Percentiles rank a stretch among this genome's conserved stretches.
phyloP scores from a whole-genome alignment of 192 early-diverging fungal species.

The Backusella parvicylindrica region DNA sequence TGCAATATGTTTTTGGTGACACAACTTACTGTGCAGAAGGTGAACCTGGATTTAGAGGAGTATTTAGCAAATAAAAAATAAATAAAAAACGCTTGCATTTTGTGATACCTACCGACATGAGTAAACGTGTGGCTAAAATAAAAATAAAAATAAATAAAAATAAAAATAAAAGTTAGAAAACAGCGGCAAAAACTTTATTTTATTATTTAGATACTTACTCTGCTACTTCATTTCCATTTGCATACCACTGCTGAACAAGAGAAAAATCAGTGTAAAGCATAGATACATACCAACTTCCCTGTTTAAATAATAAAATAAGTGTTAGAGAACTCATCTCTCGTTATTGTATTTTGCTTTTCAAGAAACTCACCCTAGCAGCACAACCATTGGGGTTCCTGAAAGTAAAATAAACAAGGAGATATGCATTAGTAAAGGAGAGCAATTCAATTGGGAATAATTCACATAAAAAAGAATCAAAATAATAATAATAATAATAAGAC shows the following conservation, averaged over 20 bases:
- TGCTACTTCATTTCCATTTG: conserved; percentile 62
- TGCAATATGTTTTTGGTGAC: background rate
- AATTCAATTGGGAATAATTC: background rate
- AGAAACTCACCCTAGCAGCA: conserved; percentile 26
- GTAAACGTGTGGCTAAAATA: conserved; percentile 32
- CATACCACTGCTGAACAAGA: conserved; percentile 57
- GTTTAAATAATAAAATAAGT: background rate
- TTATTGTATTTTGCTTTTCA: background rate
- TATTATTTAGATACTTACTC: conserved; percentile 26
- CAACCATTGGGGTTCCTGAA: conserved; percentile 45
- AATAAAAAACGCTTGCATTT: background rate
- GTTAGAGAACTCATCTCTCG: background rate
- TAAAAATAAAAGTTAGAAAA: conserved; percentile 6
- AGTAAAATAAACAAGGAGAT: background rate
- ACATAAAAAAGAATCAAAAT: conserved; percentile 4
- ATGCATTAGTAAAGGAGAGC: conserved; percentile 16
- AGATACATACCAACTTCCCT: conserved; percentile 58
- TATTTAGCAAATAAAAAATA: background rate
- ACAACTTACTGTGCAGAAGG: conserved; percentile 35
- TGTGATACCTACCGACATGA: conserved; percentile 29
- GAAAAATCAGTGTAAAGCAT: conserved; percentile 61
- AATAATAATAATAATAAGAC: background rate
- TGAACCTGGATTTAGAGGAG: background rate
- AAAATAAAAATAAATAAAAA: background rate
- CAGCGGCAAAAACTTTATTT: background rate